Conservation (phyloP, 2,329 filamentous ascomycete species). For the Pezicula radicicola region DNA sequence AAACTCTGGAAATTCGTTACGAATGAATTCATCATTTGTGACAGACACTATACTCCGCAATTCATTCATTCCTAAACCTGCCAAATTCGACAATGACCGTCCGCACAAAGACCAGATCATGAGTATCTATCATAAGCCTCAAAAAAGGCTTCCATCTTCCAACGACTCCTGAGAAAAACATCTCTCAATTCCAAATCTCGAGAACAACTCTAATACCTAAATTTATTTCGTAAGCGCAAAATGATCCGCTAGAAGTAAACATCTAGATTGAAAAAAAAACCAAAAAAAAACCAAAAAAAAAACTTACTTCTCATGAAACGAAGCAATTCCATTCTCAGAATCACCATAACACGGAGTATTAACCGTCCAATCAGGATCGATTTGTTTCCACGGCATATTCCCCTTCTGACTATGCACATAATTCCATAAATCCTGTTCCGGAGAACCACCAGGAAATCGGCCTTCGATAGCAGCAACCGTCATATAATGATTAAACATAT, state of each 20-base stretch:
- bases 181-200: background rate
- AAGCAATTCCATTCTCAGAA: background rate
- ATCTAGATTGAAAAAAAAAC: background rate
- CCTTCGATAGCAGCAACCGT: constrained; percentile 31
- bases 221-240: too few species aligned
- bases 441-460: constrained; percentile 34
- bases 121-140: background rate
- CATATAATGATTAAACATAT: constrained; percentile 36
- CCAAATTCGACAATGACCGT: too few species aligned
- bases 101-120: background rate
- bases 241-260: too few species aligned
- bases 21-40: too few species aligned
- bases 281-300: too few species aligned
- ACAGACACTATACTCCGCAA: too few species aligned
- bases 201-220: background rate
- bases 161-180: background rate
- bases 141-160: background rate
- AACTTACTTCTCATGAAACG: background rate
- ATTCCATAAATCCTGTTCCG: constrained; percentile 41
- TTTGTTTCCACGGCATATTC: constrained; percentile 38
- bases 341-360: constrained; percentile 26
- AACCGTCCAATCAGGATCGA: constrained; percentile 36
- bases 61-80: too few species aligned
- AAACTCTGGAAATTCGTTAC: too few species aligned
- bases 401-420: constrained; percentile 38